phyloP scores from a whole-genome alignment of 768 basidiomycete species.

The Mycena amicta region DNA sequence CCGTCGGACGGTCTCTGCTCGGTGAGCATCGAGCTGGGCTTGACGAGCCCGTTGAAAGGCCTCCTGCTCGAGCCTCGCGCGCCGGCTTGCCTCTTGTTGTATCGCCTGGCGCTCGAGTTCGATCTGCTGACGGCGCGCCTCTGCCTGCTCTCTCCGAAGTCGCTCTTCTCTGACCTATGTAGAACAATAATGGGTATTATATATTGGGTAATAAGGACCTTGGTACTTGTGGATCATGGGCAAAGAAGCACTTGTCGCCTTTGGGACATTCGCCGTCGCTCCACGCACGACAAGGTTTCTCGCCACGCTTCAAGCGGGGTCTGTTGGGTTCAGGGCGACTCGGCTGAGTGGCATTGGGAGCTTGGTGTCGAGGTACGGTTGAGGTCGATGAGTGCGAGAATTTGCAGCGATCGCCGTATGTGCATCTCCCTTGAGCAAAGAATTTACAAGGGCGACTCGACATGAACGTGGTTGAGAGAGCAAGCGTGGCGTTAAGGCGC shows the following conservation, averaged over 20 bases:
- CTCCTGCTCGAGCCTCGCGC: slow-evolving; percentile 21
- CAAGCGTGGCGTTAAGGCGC: no score
- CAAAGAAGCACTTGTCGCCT: slow-evolving; percentile 37
- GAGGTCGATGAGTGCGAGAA: slow-evolving; percentile 5
- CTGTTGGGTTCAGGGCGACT: no score
- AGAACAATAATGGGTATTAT: background rate
- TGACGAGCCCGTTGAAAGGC: slow-evolving; percentile 24
- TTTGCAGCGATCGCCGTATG: slow-evolving; percentile 15
- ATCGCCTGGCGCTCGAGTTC: background rate
- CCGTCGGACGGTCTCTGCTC: slow-evolving; percentile 27
- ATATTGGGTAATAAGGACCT: background rate
- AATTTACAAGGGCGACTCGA: slow-evolving; percentile 12
- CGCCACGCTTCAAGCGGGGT: slow-evolving; percentile 11
- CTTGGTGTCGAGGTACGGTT: background rate
- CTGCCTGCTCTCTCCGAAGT: slow-evolving; percentile 18
- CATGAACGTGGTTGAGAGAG: no score
- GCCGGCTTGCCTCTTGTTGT: background rate
- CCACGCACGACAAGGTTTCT: slow-evolving; percentile 30
- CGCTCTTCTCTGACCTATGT: slow-evolving; percentile 16
- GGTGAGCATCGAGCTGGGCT: slow-evolving; percentile 20
- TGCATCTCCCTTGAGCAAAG: slow-evolving; percentile 12
- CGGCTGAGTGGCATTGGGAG: background rate
- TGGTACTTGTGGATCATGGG: slow-evolving; percentile 37
- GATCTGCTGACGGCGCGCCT: background rate
- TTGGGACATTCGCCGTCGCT: slow-evolving; percentile 39